Conservation (phyloP, 352 stramenopile species). For the Phytophthora multivora region DNA sequence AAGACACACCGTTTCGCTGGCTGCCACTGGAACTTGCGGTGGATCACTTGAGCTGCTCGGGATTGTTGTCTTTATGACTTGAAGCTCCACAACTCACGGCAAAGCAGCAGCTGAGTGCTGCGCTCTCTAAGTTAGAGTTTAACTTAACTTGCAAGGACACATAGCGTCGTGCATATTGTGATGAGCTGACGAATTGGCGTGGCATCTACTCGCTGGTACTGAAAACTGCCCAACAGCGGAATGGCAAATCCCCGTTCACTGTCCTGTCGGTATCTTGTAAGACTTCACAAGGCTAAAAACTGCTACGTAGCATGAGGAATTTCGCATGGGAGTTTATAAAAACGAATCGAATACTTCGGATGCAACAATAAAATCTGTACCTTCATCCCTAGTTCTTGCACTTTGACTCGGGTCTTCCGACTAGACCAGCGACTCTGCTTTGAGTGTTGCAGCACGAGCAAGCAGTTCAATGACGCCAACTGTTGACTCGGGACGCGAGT, state of each 20-base stretch:
- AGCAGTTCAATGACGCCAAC: constrained; percentile 21
- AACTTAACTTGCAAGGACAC: too few species aligned
- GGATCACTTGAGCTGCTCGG: too few species aligned
- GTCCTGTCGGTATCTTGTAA: too few species aligned
- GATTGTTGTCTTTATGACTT: not conserved
- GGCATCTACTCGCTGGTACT: not conserved
- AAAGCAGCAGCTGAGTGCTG: not conserved
- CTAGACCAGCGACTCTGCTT: constrained; percentile 32
- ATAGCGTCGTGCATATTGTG: not conserved
- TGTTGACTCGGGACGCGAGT: constrained; percentile 10
- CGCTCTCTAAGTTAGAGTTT: too few species aligned
- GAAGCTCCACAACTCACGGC: not conserved
- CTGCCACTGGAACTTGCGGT: too few species aligned
- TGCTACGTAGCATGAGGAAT: too few species aligned
- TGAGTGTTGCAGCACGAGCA: constrained; percentile 26
- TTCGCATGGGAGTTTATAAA: too few species aligned
- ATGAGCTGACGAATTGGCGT: constrained; percentile 6
- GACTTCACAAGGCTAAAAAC: too few species aligned
- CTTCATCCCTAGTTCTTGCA: not conserved
- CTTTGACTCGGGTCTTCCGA: not conserved
- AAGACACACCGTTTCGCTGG: not conserved
- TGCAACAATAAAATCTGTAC: not conserved
- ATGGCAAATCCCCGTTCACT: constrained; percentile 5
- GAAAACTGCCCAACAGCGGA: constrained; percentile 1
- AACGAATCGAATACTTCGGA: not conserved